These are phyloP conservation scores for Wickerhamiella allomyrinae DNA, from an alignment of 805 yeast genomes.

Conservation along the genomic window DNA sequence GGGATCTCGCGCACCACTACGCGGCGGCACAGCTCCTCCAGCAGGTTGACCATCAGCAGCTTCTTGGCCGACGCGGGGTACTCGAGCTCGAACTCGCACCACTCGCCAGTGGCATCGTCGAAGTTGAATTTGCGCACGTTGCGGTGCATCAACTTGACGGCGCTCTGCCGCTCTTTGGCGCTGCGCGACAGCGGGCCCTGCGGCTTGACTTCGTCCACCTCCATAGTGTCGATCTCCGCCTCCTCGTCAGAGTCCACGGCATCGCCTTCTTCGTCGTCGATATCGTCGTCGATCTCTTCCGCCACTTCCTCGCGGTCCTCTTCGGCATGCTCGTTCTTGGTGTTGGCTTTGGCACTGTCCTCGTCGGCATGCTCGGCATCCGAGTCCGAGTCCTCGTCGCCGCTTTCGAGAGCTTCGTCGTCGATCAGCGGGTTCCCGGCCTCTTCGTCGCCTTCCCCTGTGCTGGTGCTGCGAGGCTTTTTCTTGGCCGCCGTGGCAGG, in stretches of 20 bases:
- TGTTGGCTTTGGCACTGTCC: slow-evolving; percentile 76
- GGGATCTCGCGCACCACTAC: slow-evolving; percentile 90
- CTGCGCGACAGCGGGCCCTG: slow-evolving; percentile 32
- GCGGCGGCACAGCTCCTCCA: slow-evolving; percentile 79
- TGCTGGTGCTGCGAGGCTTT: slow-evolving; percentile 3
- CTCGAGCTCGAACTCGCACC: slow-evolving; percentile 86
- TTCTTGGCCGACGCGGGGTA: slow-evolving; percentile 78
- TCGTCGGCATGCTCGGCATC: slow-evolving; percentile 96
- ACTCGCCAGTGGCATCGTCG: slow-evolving; percentile 74
- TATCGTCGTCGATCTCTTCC: slow-evolving; percentile 20
- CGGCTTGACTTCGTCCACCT: slow-evolving; percentile 5
- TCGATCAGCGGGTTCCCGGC: slow-evolving; percentile 23
- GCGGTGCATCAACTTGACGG: slow-evolving; percentile 57
- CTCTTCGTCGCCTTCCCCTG: slow-evolving; percentile 13
- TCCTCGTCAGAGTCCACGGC: slow-evolving; percentile 6
- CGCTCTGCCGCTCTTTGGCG: slow-evolving; percentile 77
- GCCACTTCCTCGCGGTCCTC: slow-evolving; percentile 57
- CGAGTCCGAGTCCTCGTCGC: slow-evolving; percentile 77
- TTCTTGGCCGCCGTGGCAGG: slow-evolving; percentile 29
- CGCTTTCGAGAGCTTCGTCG: slow-evolving; percentile 35
- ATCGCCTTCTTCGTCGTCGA: slow-evolving; percentile 23
- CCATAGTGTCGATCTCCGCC: slow-evolving; percentile 14
- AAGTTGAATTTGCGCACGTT: slow-evolving; percentile 71
- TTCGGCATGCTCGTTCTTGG: slow-evolving; percentile 79
- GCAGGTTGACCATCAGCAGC: slow-evolving; percentile 89